Evolutionary conservation across 1,284 basidiomycete genomes (phyloP).

Genomic region (Ceratobasidium sp.): DNA sequence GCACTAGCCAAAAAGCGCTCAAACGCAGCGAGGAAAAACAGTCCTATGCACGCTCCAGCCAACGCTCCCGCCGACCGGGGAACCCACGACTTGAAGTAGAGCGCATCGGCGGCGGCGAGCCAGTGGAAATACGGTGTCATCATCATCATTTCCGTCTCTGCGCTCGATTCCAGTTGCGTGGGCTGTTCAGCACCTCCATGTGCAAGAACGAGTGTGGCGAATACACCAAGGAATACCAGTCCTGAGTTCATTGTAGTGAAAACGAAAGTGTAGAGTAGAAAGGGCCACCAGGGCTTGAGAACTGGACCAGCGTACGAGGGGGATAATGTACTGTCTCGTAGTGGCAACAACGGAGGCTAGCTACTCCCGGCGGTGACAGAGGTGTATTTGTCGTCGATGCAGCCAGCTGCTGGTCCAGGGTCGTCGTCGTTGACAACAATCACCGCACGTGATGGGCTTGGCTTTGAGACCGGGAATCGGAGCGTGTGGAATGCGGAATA

Average conservation of each 20-base stretch:
- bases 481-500: no score
- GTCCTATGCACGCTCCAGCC: conserved; percentile 72
- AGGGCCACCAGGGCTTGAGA: conserved; percentile 29
- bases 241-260: neutral
- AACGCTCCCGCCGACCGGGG: conserved; percentile 71
- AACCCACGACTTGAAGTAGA: conserved; percentile 72
- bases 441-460: neutral
- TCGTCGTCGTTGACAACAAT: neutral
- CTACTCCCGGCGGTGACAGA: neutral
- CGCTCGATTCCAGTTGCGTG: neutral
- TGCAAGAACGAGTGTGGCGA: conserved; percentile 9
- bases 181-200: neutral
- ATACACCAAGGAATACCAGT: neutral
- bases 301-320: neutral
- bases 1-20: conserved; percentile 52
- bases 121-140: conserved; percentile 75
- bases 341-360: neutral
- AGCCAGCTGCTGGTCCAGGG: neutral
- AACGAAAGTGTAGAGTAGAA: neutral
- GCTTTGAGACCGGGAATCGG: neutral
- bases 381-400: neutral
- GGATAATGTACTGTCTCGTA: neutral
- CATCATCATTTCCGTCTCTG: conserved; percentile 37
- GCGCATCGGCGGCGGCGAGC: conserved; percentile 58
- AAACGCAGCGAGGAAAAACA: conserved; percentile 68